Percentiles rank a stretch among this genome's conserved stretches.
Conservation (phyloP, 345 rosid genomes). For the Hirschfeldia incana region DNA sequence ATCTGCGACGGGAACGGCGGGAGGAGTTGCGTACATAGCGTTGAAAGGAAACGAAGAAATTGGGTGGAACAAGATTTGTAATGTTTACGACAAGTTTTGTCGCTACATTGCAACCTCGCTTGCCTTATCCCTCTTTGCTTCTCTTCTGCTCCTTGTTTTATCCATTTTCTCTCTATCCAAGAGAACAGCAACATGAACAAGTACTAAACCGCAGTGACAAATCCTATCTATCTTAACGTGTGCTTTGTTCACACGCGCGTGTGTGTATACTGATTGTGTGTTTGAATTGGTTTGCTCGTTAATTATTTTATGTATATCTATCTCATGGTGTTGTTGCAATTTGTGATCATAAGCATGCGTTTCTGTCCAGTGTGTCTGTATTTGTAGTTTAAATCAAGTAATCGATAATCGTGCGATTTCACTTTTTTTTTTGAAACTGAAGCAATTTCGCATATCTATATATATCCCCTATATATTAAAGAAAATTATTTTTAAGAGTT, state of each 20-base stretch:
- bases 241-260: background rate
- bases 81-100: conserved; percentile 62
- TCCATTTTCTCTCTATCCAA: conserved; percentile 48
- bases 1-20: conserved; percentile 77
- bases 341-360: background rate
- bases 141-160: conserved; percentile 60
- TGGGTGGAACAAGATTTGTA: conserved; percentile 60
- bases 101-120: conserved; percentile 49
- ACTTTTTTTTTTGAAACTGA: background rate
- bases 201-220: background rate
- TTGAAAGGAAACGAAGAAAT: conserved; percentile 61
- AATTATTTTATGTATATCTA: background rate
- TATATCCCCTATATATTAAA: background rate
- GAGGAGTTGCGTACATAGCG: conserved; percentile 69
- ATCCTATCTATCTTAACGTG: background rate
- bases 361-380: background rate
- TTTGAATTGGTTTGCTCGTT: conserved; percentile 8
- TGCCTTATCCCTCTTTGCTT: conserved; percentile 52
- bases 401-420: background rate
- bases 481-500: too few species aligned
- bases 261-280: background rate
- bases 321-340: background rate
- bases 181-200: conserved; percentile 11
- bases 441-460: too few species aligned
- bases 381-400: background rate